Evolutionary conservation across 2,329 filamentous ascomycete species (phyloP).

Genomic region (Chaetothyriales sp.): DNA sequence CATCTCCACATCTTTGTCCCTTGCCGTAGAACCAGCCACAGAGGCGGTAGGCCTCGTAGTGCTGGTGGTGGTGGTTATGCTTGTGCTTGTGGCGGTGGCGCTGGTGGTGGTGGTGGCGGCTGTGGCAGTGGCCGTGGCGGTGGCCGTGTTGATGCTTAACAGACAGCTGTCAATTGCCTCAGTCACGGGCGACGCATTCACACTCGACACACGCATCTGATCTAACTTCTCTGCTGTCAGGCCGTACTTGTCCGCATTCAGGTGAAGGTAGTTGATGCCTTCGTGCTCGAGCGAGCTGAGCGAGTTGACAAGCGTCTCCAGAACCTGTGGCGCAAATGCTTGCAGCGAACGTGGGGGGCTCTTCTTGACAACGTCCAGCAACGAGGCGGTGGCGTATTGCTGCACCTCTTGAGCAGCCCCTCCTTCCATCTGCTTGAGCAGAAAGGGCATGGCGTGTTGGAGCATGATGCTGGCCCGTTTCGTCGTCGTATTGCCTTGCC

Average conservation of each 20-base stretch:
- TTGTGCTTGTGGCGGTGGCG: too few relatives aligned
- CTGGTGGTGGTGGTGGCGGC: constrained; percentile 52
- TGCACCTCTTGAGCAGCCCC: constrained; percentile 69
- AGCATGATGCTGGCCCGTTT: constrained; percentile 66
- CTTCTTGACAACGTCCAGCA: constrained; percentile 81
- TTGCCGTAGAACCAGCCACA: background rate
- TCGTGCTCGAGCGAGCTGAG: constrained; percentile 81
- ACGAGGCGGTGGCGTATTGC: constrained; percentile 62
- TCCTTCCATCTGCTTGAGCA: constrained; percentile 78
- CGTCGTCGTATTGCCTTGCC: constrained; percentile 37
- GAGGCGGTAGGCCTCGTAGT: background rate
- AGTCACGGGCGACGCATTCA: constrained; percentile 75
- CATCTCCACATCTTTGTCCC: constrained; percentile 7
- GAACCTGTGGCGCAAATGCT: constrained; percentile 65
- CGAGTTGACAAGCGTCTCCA: constrained; percentile 65
- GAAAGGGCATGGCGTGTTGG: constrained; percentile 72
- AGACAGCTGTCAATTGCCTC: constrained; percentile 83
- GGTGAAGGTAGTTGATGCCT: constrained; percentile 79
- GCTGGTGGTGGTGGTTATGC: constrained; percentile 50
- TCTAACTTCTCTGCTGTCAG: constrained; percentile 82
- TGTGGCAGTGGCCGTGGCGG: background rate
- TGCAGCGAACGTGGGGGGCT: constrained; percentile 59
- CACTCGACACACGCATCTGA: constrained; percentile 64
- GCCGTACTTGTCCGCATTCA: constrained; percentile 71
- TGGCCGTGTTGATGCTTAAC: constrained; percentile 64